These are phyloP conservation scores for Dioszegia hungarica DNA, from an alignment of 768 basidiomycete species.

Conservation along the genomic window DNA sequence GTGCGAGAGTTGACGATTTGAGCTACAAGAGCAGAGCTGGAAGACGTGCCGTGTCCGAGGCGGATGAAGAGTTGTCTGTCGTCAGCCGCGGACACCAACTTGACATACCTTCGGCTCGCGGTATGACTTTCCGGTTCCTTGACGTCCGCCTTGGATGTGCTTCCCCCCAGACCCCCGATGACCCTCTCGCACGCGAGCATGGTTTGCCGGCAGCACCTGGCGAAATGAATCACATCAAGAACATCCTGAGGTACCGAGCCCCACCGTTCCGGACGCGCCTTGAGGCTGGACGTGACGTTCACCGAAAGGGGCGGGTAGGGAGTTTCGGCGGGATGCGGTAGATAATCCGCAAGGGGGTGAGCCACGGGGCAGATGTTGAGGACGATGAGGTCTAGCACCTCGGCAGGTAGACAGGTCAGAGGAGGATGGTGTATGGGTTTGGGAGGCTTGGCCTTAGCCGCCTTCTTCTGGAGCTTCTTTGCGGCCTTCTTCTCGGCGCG, in stretches of 20 bases:
- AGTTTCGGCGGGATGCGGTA: neutral
- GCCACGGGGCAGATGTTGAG: neutral
- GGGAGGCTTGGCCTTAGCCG: neutral
- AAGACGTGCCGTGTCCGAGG: neutral
- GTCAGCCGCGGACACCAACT: neutral
- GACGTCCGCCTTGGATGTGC: neutral
- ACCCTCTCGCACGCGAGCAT: neutral
- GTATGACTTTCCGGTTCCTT: no score
- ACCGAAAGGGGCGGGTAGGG: neutral
- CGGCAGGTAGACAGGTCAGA: neutral
- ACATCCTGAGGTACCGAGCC: slow-evolving; percentile 7
- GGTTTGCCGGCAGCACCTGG: slow-evolving; percentile 3
- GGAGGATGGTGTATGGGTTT: neutral
- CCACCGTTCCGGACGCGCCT: neutral
- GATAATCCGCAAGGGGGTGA: neutral
- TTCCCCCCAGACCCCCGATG: slow-evolving; percentile 3
- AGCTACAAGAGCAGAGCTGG: neutral
- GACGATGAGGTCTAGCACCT: slow-evolving; percentile 3
- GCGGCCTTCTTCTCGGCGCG: neutral
- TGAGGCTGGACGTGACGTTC: neutral
- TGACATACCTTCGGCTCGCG: neutral
- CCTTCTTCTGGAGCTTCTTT: neutral
- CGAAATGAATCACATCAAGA: slow-evolving; percentile 3
- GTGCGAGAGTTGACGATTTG: neutral
- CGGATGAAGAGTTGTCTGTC: slow-evolving; percentile 1